Evolutionary conservation across 306 rosid genomes (phyloP), one percentile per base, ranked within the genome.

Genomic region (Quercus mongolica): DNA sequence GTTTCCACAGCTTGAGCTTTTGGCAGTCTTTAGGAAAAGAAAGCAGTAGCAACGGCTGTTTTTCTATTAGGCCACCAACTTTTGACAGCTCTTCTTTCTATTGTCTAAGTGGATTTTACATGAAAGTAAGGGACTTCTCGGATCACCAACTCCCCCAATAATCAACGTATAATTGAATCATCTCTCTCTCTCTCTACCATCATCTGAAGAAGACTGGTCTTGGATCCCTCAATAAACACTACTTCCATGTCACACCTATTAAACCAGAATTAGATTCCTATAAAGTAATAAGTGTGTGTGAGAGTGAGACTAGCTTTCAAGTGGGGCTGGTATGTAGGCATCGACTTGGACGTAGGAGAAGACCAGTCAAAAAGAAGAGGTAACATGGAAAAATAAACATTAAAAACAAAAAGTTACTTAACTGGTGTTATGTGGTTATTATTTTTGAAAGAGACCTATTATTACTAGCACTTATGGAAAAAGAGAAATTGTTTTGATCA

Each of bases 91-190:
- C 77, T 80, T 77, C 78, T 72, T 79, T 73, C 51, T 33, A 35
- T 67, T 38, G 28, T 80, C 59, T 73, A 87, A 78, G 83, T 74
- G 77, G 83, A 18, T 77, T 85, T 88, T 89, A 84, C 89, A 85
- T 86, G 92, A 91, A 92, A 92, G 96, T 86, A 88, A 86, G 92
- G 89, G 90, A 91, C 75, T 89, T 92, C 96, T 92, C 73, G 80
- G 88, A 85, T 81, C 88, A 49, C 73, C 85, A 83, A 62, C 78
- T 69, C 54, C 41, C 80, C 54, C 69, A 73, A 73, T 85, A 74
- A 85, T 81, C 80, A 81, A 46, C 78, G 51, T 52, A 81, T 81
- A 67, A 80, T 80, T 80, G 74, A 84, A 69, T 54, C 56, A 20
- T 33, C 23, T 35, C 74, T 56, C 14, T 56, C 69, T 74, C 77